Percentiles rank a stretch among this genome's conserved stretches.
phyloP scores from a whole-genome alignment of 306 rosid species.

The Medicago ruthenica region DNA sequence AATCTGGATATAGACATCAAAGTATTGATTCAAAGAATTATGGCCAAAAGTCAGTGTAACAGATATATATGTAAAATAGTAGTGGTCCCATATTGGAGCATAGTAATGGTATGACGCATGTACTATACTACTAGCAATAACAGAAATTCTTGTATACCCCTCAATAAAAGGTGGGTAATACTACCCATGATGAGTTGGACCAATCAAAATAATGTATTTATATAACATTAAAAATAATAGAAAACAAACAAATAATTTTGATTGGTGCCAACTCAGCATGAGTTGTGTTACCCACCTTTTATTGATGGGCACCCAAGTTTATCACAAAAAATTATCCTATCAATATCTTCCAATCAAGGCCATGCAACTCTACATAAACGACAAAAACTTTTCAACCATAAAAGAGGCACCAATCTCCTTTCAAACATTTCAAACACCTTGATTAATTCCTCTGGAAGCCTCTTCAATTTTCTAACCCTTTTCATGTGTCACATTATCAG shows the following conservation, averaged over 20 bases:
- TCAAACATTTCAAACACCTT: constrained; percentile 82
- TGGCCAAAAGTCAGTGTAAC: constrained; percentile 39
- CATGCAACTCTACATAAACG: constrained; percentile 53
- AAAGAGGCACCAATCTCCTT: constrained; percentile 57
- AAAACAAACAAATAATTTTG: too few relatives aligned
- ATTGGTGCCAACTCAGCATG: too few relatives aligned
- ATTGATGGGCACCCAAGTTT: too few relatives aligned
- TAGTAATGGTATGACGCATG: constrained; percentile 31
- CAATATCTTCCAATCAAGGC: constrained; percentile 57
- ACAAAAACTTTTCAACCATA: constrained; percentile 55
- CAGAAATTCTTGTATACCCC: too few relatives aligned
- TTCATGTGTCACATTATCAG: constrained; percentile 1
- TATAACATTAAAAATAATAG: too few relatives aligned
- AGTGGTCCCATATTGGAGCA: constrained; percentile 42
- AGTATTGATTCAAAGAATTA: constrained; percentile 46
- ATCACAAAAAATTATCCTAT: constrained; percentile 44
- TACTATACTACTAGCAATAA: constrained; percentile 45
- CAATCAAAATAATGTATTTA: too few relatives aligned
- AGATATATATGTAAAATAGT: constrained; percentile 27
- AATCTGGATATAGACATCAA: constrained; percentile 49
- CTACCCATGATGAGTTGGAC: too few relatives aligned
- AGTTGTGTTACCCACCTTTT: too few relatives aligned
- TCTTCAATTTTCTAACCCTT: constrained; percentile 3
- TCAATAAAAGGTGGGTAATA: too few relatives aligned
- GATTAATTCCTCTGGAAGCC: constrained; percentile 29